Conservation (phyloP, 139 green algal genomes). For the Auxenochlorella protothecoides region DNA sequence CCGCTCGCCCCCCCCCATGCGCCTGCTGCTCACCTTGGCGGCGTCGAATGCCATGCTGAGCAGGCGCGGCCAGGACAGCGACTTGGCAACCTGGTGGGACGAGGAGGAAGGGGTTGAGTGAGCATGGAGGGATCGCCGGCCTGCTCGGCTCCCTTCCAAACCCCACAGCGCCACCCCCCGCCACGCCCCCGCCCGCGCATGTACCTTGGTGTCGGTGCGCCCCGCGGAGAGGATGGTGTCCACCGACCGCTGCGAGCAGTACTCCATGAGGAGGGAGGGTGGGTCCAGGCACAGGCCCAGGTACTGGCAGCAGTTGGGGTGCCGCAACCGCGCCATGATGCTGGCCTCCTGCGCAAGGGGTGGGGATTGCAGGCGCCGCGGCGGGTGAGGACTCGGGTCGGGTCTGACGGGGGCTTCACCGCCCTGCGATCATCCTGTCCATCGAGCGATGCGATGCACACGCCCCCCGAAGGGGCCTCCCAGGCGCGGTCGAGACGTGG, state of each 20-base stretch:
- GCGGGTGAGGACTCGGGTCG: too few species aligned
- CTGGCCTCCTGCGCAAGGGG: slow-evolving; percentile 21
- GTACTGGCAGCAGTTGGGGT: slow-evolving; percentile 49
- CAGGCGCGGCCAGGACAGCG: slow-evolving; percentile 31
- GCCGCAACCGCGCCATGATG: slow-evolving; percentile 41
- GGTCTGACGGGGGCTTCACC: too few species aligned
- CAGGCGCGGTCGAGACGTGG: too few species aligned
- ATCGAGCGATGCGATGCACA: too few species aligned
- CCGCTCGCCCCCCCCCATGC: too few species aligned
- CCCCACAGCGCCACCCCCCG: too few species aligned
- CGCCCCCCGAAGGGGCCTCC: too few species aligned
- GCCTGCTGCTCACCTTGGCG: not conserved
- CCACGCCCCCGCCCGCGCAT: too few species aligned
- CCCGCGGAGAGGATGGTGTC: slow-evolving; percentile 28
- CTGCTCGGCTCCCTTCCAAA: too few species aligned
- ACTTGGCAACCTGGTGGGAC: slow-evolving; percentile 3
- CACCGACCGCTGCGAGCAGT: slow-evolving; percentile 36
- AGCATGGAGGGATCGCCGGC: too few species aligned
- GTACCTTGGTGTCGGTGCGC: slow-evolving; percentile 1
- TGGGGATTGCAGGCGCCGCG: too few species aligned
- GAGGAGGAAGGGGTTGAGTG: not conserved
- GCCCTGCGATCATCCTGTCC: too few species aligned
- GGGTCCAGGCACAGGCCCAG: slow-evolving; percentile 38
- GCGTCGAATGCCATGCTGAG: slow-evolving; percentile 42
- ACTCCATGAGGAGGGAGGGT: slow-evolving; percentile 37